Base-by-base conservation (phyloP, 345 rosid species). In the Salix caprea region DNA sequence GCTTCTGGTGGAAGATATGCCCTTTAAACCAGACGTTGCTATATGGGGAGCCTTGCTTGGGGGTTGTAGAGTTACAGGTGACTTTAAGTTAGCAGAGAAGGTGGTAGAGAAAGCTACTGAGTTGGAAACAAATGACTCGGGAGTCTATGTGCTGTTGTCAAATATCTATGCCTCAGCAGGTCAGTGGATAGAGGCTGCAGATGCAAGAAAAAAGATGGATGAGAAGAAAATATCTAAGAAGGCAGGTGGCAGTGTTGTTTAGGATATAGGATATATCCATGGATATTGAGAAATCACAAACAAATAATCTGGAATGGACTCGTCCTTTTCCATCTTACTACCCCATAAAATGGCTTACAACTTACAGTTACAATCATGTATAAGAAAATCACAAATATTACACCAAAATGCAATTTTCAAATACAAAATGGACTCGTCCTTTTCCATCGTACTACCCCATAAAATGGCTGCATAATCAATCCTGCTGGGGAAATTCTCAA, bases 41-140 rank as follows among this genome's bases (percentile, higher is more conserved):
- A 76, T 77, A 56, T 82, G 84, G 85, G 82, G 86, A 2, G 78
- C 85, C 32, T 77, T 80, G 79, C 81, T 84, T 42, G 77, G 86
- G 15, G 83, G 83, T 44, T 80, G 83, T 64, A 78, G 79, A 80
- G 77, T 28, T 12, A 81, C 71, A n/a, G 72, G 60, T 12, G 70
- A 77, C 61, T 61, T 73, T 28, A 70, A 71, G 7, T 34, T 84
- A 0, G 88, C 80, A 34, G 77, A 84, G 36, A 54, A 52, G 16
- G 32, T 73, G 23, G 56, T 77, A 19, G 72, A 72, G 62, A 86
- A 77, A 62, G 72, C 80, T 13, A 21, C 64, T 24, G 85, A 79
- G 65, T 60, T 82, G 69, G 77, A 61, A 75, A 78, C 76, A 46
- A 19, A 64, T 26, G 81, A 77, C 37, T 70, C 89, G 1, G 89